These are phyloP conservation scores for Colletotrichum incanum DNA, from an alignment of 2,329 filamentous ascomycete species.

Conservation along the genomic window DNA sequence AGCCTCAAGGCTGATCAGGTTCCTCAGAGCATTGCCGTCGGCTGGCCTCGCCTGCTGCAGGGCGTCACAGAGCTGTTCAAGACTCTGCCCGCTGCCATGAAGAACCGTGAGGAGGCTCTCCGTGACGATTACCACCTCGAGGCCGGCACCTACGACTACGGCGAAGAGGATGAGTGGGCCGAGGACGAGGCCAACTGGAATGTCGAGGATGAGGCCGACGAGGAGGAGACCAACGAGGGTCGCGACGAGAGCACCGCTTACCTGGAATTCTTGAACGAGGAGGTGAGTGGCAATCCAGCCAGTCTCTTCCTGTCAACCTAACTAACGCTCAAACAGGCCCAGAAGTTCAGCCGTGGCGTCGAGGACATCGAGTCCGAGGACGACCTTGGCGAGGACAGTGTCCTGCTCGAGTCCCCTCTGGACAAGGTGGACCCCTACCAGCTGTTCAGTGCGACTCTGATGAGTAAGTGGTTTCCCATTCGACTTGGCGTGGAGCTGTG, in stretches of 20 bases:
- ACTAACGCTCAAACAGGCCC: slow-evolving; percentile 71
- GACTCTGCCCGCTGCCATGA: slow-evolving; percentile 88
- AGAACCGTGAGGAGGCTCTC: slow-evolving; percentile 92
- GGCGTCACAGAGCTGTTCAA: slow-evolving; percentile 94
- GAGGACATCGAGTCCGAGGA: slow-evolving; percentile 81
- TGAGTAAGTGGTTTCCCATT: slow-evolving; percentile 74
- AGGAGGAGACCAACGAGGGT: slow-evolving; percentile 76
- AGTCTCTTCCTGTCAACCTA: background rate
- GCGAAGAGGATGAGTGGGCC: slow-evolving; percentile 85
- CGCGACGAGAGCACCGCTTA: slow-evolving; percentile 96
- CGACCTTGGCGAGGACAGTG: slow-evolving; percentile 93
- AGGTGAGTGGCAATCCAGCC: slow-evolving; percentile 66
- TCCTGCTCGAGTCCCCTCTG: slow-evolving; percentile 91
- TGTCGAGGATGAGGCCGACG: slow-evolving; percentile 78
- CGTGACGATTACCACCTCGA: slow-evolving; percentile 88
- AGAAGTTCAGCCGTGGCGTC: slow-evolving; percentile 83
- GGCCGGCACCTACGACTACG: slow-evolving; percentile 71
- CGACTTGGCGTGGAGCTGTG: background rate
- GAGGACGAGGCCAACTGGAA: slow-evolving; percentile 89
- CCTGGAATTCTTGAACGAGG: slow-evolving; percentile 94
- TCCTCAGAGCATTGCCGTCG: slow-evolving; percentile 91
- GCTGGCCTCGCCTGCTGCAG: slow-evolving; percentile 91
- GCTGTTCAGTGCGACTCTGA: slow-evolving; percentile 85
- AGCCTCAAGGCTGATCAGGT: slow-evolving; percentile 86
- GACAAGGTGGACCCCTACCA: slow-evolving; percentile 96